Evolutionary conservation across 148 eudicot species (phyloP).

Genomic region (Limonium bicolor): DNA sequence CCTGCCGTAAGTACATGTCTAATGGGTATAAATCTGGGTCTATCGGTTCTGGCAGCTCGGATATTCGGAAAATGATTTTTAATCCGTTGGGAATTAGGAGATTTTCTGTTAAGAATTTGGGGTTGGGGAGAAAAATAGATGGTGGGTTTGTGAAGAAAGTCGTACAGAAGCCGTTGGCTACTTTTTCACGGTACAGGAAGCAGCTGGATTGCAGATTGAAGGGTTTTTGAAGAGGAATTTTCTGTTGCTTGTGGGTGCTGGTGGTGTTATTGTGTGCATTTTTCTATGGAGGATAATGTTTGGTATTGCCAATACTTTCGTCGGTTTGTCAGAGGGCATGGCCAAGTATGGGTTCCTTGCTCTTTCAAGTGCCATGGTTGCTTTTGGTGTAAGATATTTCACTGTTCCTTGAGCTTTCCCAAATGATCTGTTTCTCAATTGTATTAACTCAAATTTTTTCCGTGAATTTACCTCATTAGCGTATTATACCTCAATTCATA

Average conservation of each 20-base stretch:
- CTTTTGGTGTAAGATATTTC: conserved; percentile 72
- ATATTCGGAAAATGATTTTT: conserved; percentile 17
- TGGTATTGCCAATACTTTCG: conserved; percentile 69
- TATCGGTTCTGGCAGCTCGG: conserved; percentile 3
- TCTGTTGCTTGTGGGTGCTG: conserved; percentile 57
- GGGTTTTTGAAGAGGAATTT: conserved; percentile 88
- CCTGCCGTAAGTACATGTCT: conserved; percentile 18
- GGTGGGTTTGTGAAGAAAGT: conserved; percentile 28
- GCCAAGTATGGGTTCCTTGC: conserved; percentile 98
- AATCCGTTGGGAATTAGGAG: conserved; percentile 42
- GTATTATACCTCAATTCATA: too few species aligned
- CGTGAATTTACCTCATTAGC: too few species aligned
- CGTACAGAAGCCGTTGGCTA: conserved; percentile 39
- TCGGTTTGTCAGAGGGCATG: conserved; percentile 95
- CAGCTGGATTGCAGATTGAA: conserved; percentile 69
- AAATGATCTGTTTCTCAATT: too few species aligned
- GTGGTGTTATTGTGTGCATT: conserved; percentile 60
- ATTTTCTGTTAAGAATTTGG: conserved; percentile 24
- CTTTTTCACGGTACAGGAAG: conserved; percentile 46
- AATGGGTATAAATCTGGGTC: conserved; percentile 12
- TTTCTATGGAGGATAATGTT: conserved; percentile 80
- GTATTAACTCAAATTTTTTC: too few species aligned
- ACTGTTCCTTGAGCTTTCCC: too few species aligned
- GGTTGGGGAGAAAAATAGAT: conserved; percentile 27
- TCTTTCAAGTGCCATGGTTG: conserved; percentile 80